Evolutionary conservation across 306 rosid genomes (phyloP).

Genomic region (Quercus ilex): DNA sequence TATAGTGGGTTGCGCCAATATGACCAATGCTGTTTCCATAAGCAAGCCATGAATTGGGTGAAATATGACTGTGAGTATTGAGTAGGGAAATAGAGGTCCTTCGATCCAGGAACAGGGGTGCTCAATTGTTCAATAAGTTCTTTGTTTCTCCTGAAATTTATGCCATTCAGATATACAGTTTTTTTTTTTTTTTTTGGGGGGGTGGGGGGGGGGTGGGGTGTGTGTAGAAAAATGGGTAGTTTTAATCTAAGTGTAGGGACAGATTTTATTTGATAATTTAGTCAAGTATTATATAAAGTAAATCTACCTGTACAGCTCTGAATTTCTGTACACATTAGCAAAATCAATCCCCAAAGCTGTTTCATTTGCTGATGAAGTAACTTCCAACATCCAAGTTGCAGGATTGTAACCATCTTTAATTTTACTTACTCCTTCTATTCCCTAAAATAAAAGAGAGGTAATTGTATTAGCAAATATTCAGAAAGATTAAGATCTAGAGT

Average conservation of each 20-base stretch:
- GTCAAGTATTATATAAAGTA: not conserved
- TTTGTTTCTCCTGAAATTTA: conserved; percentile 68
- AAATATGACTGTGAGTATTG: conserved; percentile 56
- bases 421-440: conserved; percentile 43
- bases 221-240: too few species aligned
- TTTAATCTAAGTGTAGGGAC: too few species aligned
- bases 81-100: conserved; percentile 58
- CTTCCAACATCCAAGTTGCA: conserved; percentile 82
- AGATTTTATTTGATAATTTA: not conserved
- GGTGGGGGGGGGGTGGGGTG: too few species aligned
- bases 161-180: not conserved
- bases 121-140: conserved; percentile 60
- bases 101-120: conserved; percentile 47
- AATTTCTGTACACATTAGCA: conserved; percentile 47
- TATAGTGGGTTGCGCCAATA: conserved; percentile 57
- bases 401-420: conserved; percentile 75
- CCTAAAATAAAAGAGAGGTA: conserved; percentile 29
- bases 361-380: conserved; percentile 55
- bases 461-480: not conserved
- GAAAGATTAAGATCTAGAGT: too few species aligned
- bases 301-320: conserved; percentile 48
- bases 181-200: too few species aligned
- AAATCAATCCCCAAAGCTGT: conserved; percentile 52
- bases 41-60: conserved; percentile 70
- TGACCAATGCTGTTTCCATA: conserved; percentile 72